phyloP scores from a whole-genome alignment of 768 basidiomycete species.

The Xerocomellus intermedius region DNA sequence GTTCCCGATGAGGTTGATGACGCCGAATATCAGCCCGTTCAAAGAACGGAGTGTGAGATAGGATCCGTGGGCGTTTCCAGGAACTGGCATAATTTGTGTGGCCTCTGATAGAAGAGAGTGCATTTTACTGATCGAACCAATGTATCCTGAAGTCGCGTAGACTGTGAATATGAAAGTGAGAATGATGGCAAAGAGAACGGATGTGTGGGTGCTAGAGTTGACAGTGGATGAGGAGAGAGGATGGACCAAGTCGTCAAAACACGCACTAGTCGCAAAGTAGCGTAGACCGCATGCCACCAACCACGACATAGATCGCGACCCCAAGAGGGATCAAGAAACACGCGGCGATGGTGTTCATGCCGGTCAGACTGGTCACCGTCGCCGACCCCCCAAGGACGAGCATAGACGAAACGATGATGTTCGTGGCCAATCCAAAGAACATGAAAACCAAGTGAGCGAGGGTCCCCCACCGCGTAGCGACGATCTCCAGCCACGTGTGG shows the following conservation, averaged over 20 bases:
- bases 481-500: constrained; percentile 87
- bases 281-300: constrained; percentile 85
- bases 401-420: constrained; percentile 90
- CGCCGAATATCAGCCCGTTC: constrained; percentile 77
- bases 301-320: constrained; percentile 85
- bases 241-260: neutral
- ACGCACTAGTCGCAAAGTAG: constrained; percentile 82
- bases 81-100: constrained; percentile 54
- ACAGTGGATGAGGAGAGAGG: neutral
- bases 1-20: constrained; percentile 87
- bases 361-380: constrained; percentile 84
- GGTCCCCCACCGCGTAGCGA: constrained; percentile 76
- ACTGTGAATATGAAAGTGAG: constrained; percentile 75
- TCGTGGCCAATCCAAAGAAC: constrained; percentile 91
- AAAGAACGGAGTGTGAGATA: constrained; percentile 82
- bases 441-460: constrained; percentile 81
- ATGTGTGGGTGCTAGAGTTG: constrained; percentile 70
- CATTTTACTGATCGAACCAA: constrained; percentile 78
- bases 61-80: constrained; percentile 81
- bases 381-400: constrained; percentile 79
- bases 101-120: constrained; percentile 71
- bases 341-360: constrained; percentile 87
- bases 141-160: constrained; percentile 74
- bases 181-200: constrained; percentile 85
- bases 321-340: constrained; percentile 90